Percentiles rank a stretch among this genome's conserved stretches.
These are phyloP conservation scores for Vachellia collinsii DNA, from an alignment of 306 rosid species.

Conservation along the genomic window DNA sequence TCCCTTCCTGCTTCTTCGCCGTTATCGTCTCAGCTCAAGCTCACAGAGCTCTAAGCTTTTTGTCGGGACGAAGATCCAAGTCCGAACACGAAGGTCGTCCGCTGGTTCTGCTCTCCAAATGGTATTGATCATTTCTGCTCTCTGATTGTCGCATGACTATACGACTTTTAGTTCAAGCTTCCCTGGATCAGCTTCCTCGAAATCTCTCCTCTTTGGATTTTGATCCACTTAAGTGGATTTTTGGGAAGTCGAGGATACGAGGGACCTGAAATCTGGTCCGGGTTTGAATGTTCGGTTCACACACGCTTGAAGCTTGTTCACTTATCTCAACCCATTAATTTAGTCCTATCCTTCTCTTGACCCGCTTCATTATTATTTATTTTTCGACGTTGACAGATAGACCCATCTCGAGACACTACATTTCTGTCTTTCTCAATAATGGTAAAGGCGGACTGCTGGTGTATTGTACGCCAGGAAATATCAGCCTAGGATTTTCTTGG, in stretches of 20 bases:
- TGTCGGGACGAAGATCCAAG: conserved; percentile 8
- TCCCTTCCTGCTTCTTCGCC: conserved; percentile 5
- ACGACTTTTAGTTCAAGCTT: conserved; percentile 11
- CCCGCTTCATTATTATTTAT: conserved; percentile 24
- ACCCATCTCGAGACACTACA: conserved; percentile 30
- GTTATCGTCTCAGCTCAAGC: background rate
- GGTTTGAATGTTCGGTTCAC: conserved; percentile 18
- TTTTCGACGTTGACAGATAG: conserved; percentile 48
- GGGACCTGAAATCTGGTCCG: background rate
- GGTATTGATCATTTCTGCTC: conserved; percentile 23
- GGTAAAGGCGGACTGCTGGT: conserved; percentile 6
- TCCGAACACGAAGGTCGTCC: conserved; percentile 14
- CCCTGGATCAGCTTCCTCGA: background rate
- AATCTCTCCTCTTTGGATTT: background rate
- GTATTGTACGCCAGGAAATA: conserved; percentile 1
- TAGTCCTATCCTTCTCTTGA: conserved; percentile 27
- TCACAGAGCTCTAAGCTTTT: conserved; percentile 11
- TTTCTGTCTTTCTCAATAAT: conserved; percentile 38
- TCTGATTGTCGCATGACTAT: background rate
- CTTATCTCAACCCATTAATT: conserved; percentile 29
- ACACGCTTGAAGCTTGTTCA: conserved; percentile 18
- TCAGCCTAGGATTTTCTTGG: conserved; percentile 15
- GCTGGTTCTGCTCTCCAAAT: conserved; percentile 22
- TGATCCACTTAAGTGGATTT: background rate
- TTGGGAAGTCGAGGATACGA: background rate